Conservation (phyloP, 208 protist species). For the Leishmania martiniquensis region DNA sequence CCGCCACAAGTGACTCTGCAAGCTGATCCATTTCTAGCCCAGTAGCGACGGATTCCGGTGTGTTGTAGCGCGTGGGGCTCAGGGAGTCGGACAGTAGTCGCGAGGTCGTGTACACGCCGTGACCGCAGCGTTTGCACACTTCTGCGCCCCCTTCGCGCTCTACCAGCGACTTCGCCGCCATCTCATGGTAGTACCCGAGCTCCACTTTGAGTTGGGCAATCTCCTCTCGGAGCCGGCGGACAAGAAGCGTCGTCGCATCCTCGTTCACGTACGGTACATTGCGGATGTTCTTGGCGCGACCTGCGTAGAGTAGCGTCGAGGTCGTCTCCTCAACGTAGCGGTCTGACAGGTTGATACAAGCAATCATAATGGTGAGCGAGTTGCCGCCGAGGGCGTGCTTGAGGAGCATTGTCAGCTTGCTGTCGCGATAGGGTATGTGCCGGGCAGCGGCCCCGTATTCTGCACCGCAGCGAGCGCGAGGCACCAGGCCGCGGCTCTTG, state of each 20-base stretch:
- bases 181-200: constrained; percentile 68
- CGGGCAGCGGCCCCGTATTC: neutral
- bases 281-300: constrained; percentile 85
- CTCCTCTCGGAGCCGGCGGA: constrained; percentile 75
- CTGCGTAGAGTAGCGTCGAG: constrained; percentile 92
- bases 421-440: constrained; percentile 93
- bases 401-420: constrained; percentile 90
- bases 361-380: constrained; percentile 93
- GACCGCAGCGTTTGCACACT: constrained; percentile 13
- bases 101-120: neutral
- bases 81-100: neutral
- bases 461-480: constrained; percentile 1
- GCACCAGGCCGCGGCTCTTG: neutral
- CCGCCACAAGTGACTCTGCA: constrained; percentile 75
- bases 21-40: constrained; percentile 42
- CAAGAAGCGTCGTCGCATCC: constrained; percentile 68
- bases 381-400: constrained; percentile 89
- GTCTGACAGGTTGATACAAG: constrained; percentile 87
- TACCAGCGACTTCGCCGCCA: constrained; percentile 34
- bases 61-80: neutral
- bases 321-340: constrained; percentile 86
- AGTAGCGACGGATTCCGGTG: neutral
- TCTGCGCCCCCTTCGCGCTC: constrained; percentile 1
- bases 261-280: constrained; percentile 88
- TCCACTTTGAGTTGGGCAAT: constrained; percentile 80